phyloP scores from a whole-genome alignment of 805 yeast genomes.

The Wickerhamiella hasegawae region DNA sequence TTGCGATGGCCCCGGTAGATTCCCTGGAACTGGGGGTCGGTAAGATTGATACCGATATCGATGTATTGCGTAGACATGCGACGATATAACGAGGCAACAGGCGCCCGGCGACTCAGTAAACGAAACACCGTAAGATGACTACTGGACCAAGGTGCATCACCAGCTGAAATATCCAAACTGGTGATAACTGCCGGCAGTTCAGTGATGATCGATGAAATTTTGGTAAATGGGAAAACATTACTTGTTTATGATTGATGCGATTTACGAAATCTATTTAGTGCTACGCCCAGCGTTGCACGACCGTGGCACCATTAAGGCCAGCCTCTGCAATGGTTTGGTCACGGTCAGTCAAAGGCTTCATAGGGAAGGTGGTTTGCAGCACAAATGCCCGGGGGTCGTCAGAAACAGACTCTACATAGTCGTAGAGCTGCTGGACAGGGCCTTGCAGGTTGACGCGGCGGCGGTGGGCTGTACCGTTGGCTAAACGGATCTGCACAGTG shows the following conservation, averaged over 20 bases:
- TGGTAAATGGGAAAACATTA: no score
- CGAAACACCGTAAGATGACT: no score
- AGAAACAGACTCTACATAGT: constrained; percentile 24
- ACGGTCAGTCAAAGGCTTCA: constrained; percentile 42
- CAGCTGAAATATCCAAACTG: no score
- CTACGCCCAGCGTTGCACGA: constrained; percentile 42
- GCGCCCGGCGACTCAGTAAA: no score
- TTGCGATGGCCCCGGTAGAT: constrained; percentile 49
- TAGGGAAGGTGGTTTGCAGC: constrained; percentile 71
- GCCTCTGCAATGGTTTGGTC: constrained; percentile 51
- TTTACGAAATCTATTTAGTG: no score
- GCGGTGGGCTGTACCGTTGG: constrained; percentile 48
- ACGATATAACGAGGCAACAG: no score
- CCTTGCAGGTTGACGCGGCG: constrained; percentile 48
- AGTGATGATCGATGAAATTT: no score
- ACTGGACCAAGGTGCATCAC: no score
- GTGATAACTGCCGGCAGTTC: no score
- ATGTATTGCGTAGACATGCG: constrained; percentile 10
- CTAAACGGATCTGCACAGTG: constrained; percentile 65
- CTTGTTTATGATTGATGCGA: no score
- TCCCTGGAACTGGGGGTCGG: constrained; percentile 83
- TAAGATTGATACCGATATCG: constrained; percentile 58
- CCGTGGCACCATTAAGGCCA: constrained; percentile 66
- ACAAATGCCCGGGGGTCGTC: constrained; percentile 34
- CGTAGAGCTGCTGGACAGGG: constrained; percentile 49